These are phyloP conservation scores for Debaryomyces maramus DNA, from an alignment of 805 yeast genomes.

Conservation along the genomic window DNA sequence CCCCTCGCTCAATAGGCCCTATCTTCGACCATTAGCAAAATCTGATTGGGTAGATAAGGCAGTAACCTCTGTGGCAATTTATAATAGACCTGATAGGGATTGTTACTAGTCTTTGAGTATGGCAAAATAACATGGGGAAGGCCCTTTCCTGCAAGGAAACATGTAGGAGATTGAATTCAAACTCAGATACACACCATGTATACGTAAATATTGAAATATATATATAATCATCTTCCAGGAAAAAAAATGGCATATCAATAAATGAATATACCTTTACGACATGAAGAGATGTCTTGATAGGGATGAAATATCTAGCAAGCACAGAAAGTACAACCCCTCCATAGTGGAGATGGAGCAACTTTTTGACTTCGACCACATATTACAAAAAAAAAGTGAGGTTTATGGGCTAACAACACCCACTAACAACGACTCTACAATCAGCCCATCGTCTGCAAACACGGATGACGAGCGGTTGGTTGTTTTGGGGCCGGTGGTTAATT, in stretches of 20 bases:
- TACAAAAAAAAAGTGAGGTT: background rate
- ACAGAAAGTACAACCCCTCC: constrained; percentile 2
- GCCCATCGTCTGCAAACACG: background rate
- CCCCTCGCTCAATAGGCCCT: too few relatives aligned
- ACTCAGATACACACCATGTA: background rate
- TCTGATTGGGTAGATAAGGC: background rate
- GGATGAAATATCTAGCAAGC: background rate
- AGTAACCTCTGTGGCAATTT: background rate
- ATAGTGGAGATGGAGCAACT: constrained; percentile 3
- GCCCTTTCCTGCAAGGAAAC: background rate
- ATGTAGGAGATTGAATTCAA: background rate
- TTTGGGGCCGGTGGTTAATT: background rate
- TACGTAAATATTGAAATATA: background rate
- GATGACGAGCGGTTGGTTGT: background rate
- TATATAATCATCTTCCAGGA: background rate
- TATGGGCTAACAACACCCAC: background rate
- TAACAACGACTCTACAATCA: background rate
- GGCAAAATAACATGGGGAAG: background rate
- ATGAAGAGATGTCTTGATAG: background rate
- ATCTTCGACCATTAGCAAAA: background rate
- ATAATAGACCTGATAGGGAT: background rate
- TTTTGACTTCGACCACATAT: constrained; percentile 3
- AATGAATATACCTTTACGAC: too few relatives aligned
- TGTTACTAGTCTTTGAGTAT: background rate
- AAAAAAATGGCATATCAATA: too few relatives aligned